These are phyloP conservation scores for Penicillium riverlandense DNA, from an alignment of 495 filamentous ascomycete species.

Conservation along the genomic window DNA sequence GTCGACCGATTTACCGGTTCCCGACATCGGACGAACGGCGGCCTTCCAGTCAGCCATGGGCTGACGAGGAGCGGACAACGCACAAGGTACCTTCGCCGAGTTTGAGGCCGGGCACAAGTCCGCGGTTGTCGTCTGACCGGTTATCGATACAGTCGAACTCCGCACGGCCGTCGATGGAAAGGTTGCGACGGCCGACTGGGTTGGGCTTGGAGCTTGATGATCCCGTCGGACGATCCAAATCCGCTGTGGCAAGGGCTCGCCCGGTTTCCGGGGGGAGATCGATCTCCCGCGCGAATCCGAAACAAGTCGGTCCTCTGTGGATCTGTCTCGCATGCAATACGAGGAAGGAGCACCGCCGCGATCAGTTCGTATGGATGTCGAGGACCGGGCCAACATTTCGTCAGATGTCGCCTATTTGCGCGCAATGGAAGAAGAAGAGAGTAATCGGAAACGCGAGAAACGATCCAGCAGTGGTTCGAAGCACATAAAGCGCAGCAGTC, in stretches of 20 bases:
- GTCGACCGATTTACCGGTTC: conserved; percentile 56
- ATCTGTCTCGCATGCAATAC: conserved; percentile 27
- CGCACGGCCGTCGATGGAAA: conserved; percentile 72
- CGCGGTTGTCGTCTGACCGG: conserved; percentile 38
- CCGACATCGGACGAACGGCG: conserved; percentile 48
- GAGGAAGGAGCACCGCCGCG: conserved; percentile 31
- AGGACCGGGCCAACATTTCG: conserved; percentile 54
- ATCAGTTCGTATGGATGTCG: conserved; percentile 30
- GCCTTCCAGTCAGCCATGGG: conserved; percentile 47
- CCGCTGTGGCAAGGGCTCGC: conserved; percentile 55
- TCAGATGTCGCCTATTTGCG: conserved; percentile 87
- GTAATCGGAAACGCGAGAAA: conserved; percentile 61
- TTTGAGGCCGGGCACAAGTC: conserved; percentile 39
- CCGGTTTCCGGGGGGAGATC: conserved; percentile 69
- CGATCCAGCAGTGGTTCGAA: conserved; percentile 54
- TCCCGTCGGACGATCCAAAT: conserved; percentile 50
- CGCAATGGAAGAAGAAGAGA: conserved; percentile 69
- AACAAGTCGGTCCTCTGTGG: conserved; percentile 30
- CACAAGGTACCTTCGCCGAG: conserved; percentile 25
- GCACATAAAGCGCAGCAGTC: conserved; percentile 73
- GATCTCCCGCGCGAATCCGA: conserved; percentile 66
- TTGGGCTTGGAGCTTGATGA: conserved; percentile 53
- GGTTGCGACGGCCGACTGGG: conserved; percentile 45
- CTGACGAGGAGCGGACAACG: conserved; percentile 20
- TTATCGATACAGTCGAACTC: conserved; percentile 55